A percentile compares a stretch with the other conserved stretches of the same genome.
phyloP scores from a whole-genome alignment of 129 eudicot genomes.

The Chrysanthemum makinoi region DNA sequence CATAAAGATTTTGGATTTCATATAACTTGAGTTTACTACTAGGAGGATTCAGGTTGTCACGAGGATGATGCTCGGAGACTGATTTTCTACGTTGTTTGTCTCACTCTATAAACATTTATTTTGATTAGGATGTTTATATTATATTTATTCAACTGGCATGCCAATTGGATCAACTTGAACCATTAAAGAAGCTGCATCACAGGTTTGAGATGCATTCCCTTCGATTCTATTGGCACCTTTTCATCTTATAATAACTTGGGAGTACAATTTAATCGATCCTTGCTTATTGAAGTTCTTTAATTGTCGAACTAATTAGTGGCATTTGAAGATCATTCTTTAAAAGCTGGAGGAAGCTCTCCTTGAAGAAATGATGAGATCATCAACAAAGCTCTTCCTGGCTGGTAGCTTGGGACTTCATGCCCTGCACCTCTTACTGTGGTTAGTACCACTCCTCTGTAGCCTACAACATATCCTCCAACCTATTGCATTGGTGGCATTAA shows the following conservation, averaged over 20 bases:
- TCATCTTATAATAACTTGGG: conserved; percentile 13
- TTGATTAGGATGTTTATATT: too few relatives aligned
- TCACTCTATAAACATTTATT: too few relatives aligned
- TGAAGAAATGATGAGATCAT: conserved; percentile 57
- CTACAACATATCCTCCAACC: conserved; percentile 72
- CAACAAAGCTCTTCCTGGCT: conserved; percentile 47
- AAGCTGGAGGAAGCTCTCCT: conserved; percentile 47
- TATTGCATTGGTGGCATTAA: conserved; percentile 15
- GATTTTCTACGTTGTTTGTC: neutral
- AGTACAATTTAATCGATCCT: neutral
- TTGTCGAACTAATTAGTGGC: neutral
- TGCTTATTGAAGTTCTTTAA: conserved; percentile 10
- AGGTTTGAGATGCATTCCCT: conserved; percentile 10
- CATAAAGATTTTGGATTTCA: conserved; percentile 1
- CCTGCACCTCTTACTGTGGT: conserved; percentile 64
- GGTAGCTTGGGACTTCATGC: conserved; percentile 57
- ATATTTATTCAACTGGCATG: too few relatives aligned
- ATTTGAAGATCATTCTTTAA: conserved; percentile 9
- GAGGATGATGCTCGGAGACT: too few relatives aligned
- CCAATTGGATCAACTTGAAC: conserved; percentile 7
- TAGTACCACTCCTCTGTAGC: conserved; percentile 43
- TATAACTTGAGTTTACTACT: neutral
- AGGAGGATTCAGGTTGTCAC: too few relatives aligned
- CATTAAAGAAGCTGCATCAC: conserved; percentile 2
- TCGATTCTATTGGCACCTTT: conserved; percentile 11